phyloP scores from a whole-genome alignment of 768 basidiomycete genomes.

The Trametes meyenii region DNA sequence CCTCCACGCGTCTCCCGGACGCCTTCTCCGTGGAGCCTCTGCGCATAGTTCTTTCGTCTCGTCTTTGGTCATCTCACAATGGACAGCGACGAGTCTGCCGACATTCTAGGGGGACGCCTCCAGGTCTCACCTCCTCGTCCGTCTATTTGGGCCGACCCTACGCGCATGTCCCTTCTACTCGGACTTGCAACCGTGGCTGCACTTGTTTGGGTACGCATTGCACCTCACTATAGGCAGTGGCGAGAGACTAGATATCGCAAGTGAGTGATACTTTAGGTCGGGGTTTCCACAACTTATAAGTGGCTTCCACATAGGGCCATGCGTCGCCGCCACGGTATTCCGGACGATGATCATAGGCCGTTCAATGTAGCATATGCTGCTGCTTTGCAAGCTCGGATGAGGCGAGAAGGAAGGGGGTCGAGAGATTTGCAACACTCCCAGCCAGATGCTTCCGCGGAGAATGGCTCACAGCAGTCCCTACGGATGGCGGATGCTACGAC shows the following conservation, averaged over 20 bases:
- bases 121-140: slow-evolving; percentile 39
- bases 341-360: slow-evolving; percentile 78
- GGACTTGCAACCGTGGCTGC: slow-evolving; percentile 14
- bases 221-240: slow-evolving; percentile 53
- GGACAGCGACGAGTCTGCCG: slow-evolving; percentile 62
- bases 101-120: slow-evolving; percentile 66
- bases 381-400: slow-evolving; percentile 36
- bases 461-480: background rate
- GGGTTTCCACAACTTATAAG: slow-evolving; percentile 1
- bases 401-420: slow-evolving; percentile 2
- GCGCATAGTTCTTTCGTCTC: slow-evolving; percentile 17
- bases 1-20: slow-evolving; percentile 11
- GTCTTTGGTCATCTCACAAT: slow-evolving; percentile 41
- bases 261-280: slow-evolving; percentile 44
- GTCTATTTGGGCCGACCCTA: slow-evolving; percentile 35
- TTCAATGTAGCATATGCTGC: slow-evolving; percentile 90
- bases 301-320: slow-evolving; percentile 50
- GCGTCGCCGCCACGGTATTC: slow-evolving; percentile 80
- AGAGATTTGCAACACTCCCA: background rate
- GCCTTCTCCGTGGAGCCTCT: slow-evolving; percentile 26
- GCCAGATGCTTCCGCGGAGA: background rate
- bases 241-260: slow-evolving; percentile 66
- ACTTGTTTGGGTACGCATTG: slow-evolving; percentile 24
- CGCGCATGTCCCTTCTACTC: slow-evolving; percentile 20
- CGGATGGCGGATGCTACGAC: background rate